Evolutionary conservation across 1,284 basidiomycete species (phyloP).

Genomic region (Cutaneotrichosporon cutaneum): DNA sequence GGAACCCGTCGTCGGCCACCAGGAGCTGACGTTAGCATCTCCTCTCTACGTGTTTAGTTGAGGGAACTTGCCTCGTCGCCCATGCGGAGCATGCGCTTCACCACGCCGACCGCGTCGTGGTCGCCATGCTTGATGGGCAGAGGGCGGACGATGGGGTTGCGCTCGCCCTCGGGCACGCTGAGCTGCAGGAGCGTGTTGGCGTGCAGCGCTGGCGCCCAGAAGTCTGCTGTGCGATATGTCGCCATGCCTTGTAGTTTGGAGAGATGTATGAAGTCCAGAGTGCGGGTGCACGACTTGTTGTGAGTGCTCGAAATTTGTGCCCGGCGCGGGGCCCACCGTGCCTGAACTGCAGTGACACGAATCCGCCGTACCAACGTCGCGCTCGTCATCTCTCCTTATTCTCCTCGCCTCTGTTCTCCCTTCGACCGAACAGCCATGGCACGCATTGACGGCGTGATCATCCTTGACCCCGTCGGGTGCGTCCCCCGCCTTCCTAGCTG

Average conservation of each 20-base stretch:
- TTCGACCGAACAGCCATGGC: constrained; percentile 36
- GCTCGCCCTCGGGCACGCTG: constrained; percentile 35
- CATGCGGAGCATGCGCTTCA: constrained; percentile 36
- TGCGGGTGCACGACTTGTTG: not conserved
- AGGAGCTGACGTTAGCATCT: constrained; percentile 28
- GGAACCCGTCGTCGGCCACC: constrained; percentile 42
- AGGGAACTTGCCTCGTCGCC: constrained; percentile 20
- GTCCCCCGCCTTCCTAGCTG: constrained; percentile 37
- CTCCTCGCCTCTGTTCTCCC: not conserved
- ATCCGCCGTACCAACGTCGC: not conserved
- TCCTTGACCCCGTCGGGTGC: constrained; percentile 76
- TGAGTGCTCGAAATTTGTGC: constrained; percentile 11
- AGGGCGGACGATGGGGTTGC: constrained; percentile 45
- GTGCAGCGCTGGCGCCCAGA: constrained; percentile 48
- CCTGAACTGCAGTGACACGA: not conserved
- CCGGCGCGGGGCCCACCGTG: not conserved
- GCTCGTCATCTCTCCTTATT: constrained; percentile 2
- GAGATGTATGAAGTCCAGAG: not conserved
- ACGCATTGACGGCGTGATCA: constrained; percentile 81
- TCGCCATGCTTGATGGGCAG: constrained; percentile 45
- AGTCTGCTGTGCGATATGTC: constrained; percentile 35
- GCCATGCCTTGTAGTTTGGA: constrained; percentile 14
- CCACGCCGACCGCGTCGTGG: constrained; percentile 33
- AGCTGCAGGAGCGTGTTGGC: constrained; percentile 49
- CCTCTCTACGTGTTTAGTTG: too few relatives aligned